Percentiles rank a stretch among this genome's conserved stretches.
These are phyloP conservation scores for Phialemonium atrogriseum DNA, from an alignment of 2,329 filamentous ascomycete genomes.

Conservation along the genomic window DNA sequence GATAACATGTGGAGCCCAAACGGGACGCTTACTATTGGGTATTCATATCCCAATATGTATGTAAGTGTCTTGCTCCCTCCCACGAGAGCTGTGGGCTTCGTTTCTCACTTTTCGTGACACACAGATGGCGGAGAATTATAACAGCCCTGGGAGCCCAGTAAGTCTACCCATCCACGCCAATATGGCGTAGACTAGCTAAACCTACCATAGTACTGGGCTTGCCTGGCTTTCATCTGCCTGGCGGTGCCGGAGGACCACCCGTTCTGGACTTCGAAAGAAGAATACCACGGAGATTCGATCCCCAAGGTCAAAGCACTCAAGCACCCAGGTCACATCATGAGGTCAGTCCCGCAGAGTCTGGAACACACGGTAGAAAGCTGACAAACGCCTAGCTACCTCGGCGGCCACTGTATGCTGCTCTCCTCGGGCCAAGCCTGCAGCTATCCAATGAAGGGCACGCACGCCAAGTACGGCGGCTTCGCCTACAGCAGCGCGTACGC, in stretches of 20 bases:
- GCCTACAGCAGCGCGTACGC: slow-evolving; percentile 70
- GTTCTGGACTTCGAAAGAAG: slow-evolving; percentile 65
- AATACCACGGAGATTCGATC: slow-evolving; percentile 47
- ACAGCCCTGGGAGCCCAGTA: slow-evolving; percentile 60
- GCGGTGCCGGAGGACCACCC: slow-evolving; percentile 61
- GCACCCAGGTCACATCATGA: slow-evolving; percentile 66
- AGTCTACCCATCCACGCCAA: slow-evolving; percentile 16
- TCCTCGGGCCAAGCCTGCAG: slow-evolving; percentile 73
- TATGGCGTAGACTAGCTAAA: no score
- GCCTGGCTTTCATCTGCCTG: slow-evolving; percentile 67
- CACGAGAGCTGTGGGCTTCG: neutral
- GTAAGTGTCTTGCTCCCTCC: no score
- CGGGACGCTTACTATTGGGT: slow-evolving; percentile 68
- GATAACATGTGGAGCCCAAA: slow-evolving; percentile 65
- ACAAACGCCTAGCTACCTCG: slow-evolving; percentile 41
- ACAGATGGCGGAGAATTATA: slow-evolving; percentile 80
- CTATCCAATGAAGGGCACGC: slow-evolving; percentile 73
- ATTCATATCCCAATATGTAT: slow-evolving; percentile 65
- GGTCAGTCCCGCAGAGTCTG: slow-evolving; percentile 27
- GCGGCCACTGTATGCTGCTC: slow-evolving; percentile 69
- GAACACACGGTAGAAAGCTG: no score
- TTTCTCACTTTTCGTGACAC: slow-evolving; percentile 9
- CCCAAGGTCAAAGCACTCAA: slow-evolving; percentile 51
- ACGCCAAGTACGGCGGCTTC: slow-evolving; percentile 75
- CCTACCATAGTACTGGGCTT: slow-evolving; percentile 75